These are phyloP conservation scores for Dryas integrifolia DNA, from an alignment of 331 rosid species.

Conservation along the genomic window DNA sequence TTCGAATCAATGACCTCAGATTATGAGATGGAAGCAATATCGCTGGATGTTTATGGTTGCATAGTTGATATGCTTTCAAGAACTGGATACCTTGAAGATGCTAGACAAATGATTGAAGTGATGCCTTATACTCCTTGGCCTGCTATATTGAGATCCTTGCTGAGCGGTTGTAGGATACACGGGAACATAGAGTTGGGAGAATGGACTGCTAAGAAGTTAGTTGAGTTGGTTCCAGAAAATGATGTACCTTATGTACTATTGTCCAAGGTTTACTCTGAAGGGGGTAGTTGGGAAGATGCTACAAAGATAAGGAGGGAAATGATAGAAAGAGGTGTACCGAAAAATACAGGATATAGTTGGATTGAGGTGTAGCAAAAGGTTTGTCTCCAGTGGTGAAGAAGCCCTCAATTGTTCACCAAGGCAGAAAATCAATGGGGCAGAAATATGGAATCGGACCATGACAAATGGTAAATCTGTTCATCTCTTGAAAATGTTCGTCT, in stretches of 20 bases:
- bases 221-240: conserved; percentile 37
- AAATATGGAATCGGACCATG: neutral
- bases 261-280: conserved; percentile 48
- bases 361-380: conserved; percentile 32
- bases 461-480: too few relatives aligned
- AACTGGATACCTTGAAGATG: conserved; percentile 49
- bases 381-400: neutral
- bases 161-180: conserved; percentile 55
- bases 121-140: conserved; percentile 64
- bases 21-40: conserved; percentile 36
- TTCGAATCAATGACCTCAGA: conserved; percentile 35
- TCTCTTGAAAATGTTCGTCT: too few relatives aligned
- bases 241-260: conserved; percentile 41
- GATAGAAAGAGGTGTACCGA: conserved; percentile 36
- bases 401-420: too few relatives aligned
- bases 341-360: conserved; percentile 48
- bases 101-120: conserved; percentile 35
- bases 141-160: conserved; percentile 51
- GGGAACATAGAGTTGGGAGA: conserved; percentile 45
- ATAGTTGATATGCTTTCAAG: conserved; percentile 57
- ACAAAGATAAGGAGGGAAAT: conserved; percentile 35
- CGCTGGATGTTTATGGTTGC: conserved; percentile 46
- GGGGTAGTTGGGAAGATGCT: conserved; percentile 52
- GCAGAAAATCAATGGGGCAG: neutral
- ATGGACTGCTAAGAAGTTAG: conserved; percentile 46